Evolutionary conservation across 2,329 filamentous ascomycete species (phyloP).

Genomic region (Ophiocordyceps australis): DNA sequence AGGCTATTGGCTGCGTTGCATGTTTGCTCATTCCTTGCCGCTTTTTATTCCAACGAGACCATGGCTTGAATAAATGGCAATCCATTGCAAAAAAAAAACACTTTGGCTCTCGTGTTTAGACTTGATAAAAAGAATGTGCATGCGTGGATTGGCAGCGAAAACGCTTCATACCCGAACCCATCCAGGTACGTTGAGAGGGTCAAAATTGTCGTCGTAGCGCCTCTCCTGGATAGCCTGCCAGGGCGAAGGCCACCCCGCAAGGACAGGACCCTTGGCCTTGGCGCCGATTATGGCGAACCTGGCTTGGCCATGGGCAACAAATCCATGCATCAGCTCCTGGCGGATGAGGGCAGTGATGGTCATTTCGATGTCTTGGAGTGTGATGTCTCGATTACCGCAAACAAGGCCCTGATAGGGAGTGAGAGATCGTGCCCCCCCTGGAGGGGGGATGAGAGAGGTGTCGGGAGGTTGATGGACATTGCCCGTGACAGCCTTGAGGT

Average conservation of each 20-base stretch:
- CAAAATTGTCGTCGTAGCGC: constrained; percentile 36
- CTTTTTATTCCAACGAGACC: too few relatives aligned
- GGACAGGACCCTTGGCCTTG: constrained; percentile 43
- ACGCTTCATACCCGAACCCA: constrained; percentile 51
- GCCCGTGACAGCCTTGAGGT: constrained; percentile 33
- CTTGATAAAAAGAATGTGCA: too few relatives aligned
- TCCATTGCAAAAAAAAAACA: too few relatives aligned
- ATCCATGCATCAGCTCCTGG: constrained; percentile 69
- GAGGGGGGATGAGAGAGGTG: constrained; percentile 27
- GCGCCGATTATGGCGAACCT: constrained; percentile 73
- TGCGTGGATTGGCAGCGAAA: too few relatives aligned
- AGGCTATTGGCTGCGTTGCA: too few relatives aligned
- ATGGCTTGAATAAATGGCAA: too few relatives aligned
- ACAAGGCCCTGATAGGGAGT: constrained; percentile 40
- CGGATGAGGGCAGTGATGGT: constrained; percentile 60
- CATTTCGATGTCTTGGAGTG: constrained; percentile 53
- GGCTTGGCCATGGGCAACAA: constrained; percentile 57
- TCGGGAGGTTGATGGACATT: constrained; percentile 16
- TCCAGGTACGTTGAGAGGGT: constrained; percentile 52
- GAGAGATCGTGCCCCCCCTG: constrained; percentile 25
- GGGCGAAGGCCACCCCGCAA: constrained; percentile 58
- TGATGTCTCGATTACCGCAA: constrained; percentile 43
- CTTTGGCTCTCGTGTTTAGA: too few relatives aligned
- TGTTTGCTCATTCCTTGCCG: too few relatives aligned
- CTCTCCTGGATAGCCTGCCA: constrained; percentile 49